Evolutionary conservation across 352 stramenopile genomes (phyloP), one percentile per base, ranked within the genome.

Genomic region (Phytophthora hibernalis): DNA sequence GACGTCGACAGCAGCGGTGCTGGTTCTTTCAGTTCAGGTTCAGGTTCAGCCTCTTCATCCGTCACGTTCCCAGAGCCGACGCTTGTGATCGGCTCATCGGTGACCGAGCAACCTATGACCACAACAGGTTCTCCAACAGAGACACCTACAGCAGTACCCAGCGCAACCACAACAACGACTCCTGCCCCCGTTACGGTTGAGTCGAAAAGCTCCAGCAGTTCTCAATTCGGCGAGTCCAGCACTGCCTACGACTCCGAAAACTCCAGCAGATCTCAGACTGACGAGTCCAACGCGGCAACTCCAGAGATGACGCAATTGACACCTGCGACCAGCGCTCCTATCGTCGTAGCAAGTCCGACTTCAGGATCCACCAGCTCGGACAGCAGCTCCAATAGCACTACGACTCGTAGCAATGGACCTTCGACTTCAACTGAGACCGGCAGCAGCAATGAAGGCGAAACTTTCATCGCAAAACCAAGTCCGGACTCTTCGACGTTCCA

Each of bases 401-500:
- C 49, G 31, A 22, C 22, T 26, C 44, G 28, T 48, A 30, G 1
- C 50, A 60, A 18, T 51, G 26, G 48, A 26, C 24, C 31, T 48
- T 12, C 26, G 18, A 16, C 24, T 28, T 45, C 13, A 45, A 38
- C 30, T 16, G 18, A 43, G 13, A 2, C 38, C 51, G 24, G 49
- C 35, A 15, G 20, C 59, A 20, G 26, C 22, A 9, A 44, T 24
- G 56, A 75, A 10, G 53, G 21, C 5, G 61, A 64, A 20, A 22
- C 48, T 16, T 60, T 58, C 20, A 77, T 82, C 21, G 67, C 76
- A 1, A 74, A 78, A 2, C 76, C 81, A 12, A 47, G 64, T n/a
- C 61, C 70, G 6, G 77, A 75, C 56, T 88, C 81, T 5, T 75
- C 60, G 10, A 83, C 74, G 5, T 90, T 90, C 52, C 67, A 74